Conservation (phyloP, 1,284 basidiomycete species). For the Apiotrichum brassicae region DNA sequence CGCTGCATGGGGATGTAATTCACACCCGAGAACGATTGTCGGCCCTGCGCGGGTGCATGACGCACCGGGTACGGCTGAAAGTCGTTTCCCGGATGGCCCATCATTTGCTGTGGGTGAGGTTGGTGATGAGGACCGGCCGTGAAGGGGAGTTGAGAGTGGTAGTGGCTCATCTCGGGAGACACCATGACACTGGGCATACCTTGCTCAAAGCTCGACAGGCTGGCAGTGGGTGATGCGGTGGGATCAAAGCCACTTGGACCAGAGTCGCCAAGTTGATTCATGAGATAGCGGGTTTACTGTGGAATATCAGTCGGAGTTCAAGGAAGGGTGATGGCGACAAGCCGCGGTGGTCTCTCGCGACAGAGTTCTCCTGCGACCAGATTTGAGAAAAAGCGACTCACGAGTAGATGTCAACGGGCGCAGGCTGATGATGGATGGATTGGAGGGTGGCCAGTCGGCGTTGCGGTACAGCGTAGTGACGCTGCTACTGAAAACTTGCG, state of each 20-base stretch:
- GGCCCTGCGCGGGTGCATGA: not conserved
- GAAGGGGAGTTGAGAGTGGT: not conserved
- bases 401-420: too few relatives aligned
- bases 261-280: conserved; percentile 1
- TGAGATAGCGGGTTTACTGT: not conserved
- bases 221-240: not conserved
- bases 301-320: too few relatives aligned
- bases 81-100: not conserved
- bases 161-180: conserved; percentile 8
- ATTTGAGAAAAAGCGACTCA: too few relatives aligned
- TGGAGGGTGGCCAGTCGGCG: too few relatives aligned
- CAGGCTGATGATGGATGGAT: too few relatives aligned
- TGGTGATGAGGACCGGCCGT: not conserved
- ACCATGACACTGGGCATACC: conserved; percentile 5
- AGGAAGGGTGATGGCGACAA: too few relatives aligned
- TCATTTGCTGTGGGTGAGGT: not conserved
- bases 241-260: not conserved
- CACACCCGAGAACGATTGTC: conserved; percentile 4
- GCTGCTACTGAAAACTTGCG: too few relatives aligned
- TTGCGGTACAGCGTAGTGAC: too few relatives aligned
- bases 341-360: too few relatives aligned
- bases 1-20: conserved; percentile 19
- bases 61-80: conserved; percentile 1
- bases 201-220: not conserved
- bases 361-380: too few relatives aligned